phyloP scores from a whole-genome alignment of 495 filamentous ascomycete species.

The Trichoderma reesei region DNA sequence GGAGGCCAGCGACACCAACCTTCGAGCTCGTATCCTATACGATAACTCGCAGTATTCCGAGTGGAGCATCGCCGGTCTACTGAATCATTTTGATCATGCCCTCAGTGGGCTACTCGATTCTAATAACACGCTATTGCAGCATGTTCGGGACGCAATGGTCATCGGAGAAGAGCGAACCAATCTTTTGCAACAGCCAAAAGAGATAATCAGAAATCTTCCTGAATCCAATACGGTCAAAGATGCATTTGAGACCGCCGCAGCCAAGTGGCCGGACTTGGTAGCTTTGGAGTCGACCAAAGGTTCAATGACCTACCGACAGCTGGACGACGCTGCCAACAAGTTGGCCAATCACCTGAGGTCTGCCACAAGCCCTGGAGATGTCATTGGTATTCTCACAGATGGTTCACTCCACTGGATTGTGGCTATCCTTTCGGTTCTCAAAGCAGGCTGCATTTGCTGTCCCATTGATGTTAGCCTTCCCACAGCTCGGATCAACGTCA shows the following conservation, averaged over 20 bases:
- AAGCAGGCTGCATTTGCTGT: slow-evolving; percentile 19
- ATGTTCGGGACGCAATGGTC: not conserved
- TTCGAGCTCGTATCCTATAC: not conserved
- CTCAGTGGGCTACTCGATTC: not conserved
- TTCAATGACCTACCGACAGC: slow-evolving; percentile 18
- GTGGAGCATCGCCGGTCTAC: not conserved
- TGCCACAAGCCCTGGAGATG: slow-evolving; percentile 7
- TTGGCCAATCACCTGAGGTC: slow-evolving; percentile 6
- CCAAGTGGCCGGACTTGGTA: slow-evolving; percentile 13
- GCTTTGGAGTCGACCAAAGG: slow-evolving; percentile 13
- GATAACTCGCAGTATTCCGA: not conserved
- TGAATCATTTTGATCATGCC: not conserved
- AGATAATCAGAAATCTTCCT: not conserved
- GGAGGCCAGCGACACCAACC: not conserved
- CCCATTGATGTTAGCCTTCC: slow-evolving; percentile 22
- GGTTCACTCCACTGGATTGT: slow-evolving; percentile 22
- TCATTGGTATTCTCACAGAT: slow-evolving; percentile 20
- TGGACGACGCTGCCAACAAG: slow-evolving; percentile 14
- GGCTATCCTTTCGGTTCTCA: slow-evolving; percentile 19
- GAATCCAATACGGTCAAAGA: slow-evolving; percentile 6
- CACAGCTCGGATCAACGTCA: slow-evolving; percentile 8
- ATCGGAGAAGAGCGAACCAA: not conserved
- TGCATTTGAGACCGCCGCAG: slow-evolving; percentile 10
- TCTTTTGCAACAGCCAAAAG: not conserved
- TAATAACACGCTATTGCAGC: not conserved